Evolutionary conservation across 768 basidiomycete genomes (phyloP), one percentile per base, ranked within the genome.

Genomic region (Leccinum subgranulosum): DNA sequence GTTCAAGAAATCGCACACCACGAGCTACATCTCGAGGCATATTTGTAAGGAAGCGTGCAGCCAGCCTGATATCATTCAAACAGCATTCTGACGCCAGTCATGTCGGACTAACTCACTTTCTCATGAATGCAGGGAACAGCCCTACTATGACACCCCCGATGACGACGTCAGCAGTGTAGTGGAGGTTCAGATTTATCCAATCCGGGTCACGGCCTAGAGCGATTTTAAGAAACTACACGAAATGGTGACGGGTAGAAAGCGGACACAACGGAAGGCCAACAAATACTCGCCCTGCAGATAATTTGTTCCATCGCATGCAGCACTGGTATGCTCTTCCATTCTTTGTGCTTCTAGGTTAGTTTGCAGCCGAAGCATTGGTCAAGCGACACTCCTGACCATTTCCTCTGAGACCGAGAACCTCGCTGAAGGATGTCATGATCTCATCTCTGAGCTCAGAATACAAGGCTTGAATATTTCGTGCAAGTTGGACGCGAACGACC

Each of bases 211-310:
- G 48, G 10, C 48, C 48, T 49, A 10, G 48, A 31, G 6, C 15
- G 14, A 9, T 23, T n/a, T 9, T 25, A 25, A 25, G 25, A 25
- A 25, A 25, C 25, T 25, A 4, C 25, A 25, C 25, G 25, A 25
- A 25, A 25, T 25, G 25, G 25, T 25, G 25, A 25, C 25, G 29
- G 10, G 2, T 15, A 8, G 10, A 17, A 11, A 27, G 27, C 1
- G 23, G 14, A 80, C 81, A 82, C 3, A 79, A 47, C 6, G 80
- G 79, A 27, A 74, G 64, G 0, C 81, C 82, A 11, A 82, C 76
- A 56, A 83, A 79, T 6, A 77, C 51, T 77, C 3, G 73, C 65
- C 21, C 78, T 73, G 25, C 73, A 70, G 6, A 82, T 65, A 21
- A 82, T 65, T 28, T 71, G 57, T 56, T 64, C 69, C 12, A 73